Conservation (phyloP, 148 eudicot species). For the Arbutus unedo region DNA sequence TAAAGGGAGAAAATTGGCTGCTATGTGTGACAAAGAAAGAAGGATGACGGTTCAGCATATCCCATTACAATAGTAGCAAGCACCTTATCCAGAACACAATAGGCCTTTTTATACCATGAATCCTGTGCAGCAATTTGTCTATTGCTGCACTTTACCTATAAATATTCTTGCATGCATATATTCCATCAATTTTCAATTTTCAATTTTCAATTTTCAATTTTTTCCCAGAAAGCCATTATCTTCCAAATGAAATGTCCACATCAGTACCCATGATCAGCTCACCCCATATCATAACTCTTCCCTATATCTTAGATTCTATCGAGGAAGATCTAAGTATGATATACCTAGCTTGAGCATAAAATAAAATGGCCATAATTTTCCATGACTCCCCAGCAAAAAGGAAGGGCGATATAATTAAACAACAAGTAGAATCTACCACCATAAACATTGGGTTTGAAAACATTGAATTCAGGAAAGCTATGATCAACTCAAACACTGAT, state of each 20-base stretch:
- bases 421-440: not conserved
- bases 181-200: not conserved
- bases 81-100: not conserved
- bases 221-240: not conserved
- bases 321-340: not conserved
- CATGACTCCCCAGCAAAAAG: not conserved
- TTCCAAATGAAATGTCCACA: not conserved
- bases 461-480: not conserved
- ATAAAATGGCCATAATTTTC: not conserved
- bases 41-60: not conserved
- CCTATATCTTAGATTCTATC: not conserved
- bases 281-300: not conserved
- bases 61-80: not conserved
- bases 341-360: constrained; percentile 7
- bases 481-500: not conserved
- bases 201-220: not conserved
- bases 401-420: not conserved
- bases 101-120: not conserved
- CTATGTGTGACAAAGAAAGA: not conserved
- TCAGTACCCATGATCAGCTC: not conserved
- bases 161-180: not conserved
- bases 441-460: not conserved
- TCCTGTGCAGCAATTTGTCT: not conserved
- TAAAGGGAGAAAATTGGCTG: not conserved
- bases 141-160: not conserved